Evolutionary conservation across 1,284 basidiomycete genomes (phyloP).

Genomic region (Papiliotrema flavescens): DNA sequence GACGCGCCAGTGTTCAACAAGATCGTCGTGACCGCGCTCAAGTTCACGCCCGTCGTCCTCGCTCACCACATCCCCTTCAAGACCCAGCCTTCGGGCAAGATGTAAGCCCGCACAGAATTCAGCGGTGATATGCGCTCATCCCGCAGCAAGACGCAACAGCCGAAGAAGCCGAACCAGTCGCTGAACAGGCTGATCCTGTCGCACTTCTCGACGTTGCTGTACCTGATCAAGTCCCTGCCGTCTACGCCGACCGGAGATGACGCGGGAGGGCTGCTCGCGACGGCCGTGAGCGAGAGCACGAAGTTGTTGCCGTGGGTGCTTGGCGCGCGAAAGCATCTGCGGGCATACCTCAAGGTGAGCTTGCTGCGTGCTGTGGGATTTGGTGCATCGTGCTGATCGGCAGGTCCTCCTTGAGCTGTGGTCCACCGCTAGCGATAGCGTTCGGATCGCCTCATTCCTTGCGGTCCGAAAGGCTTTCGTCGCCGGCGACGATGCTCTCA

Average conservation of each 20-base stretch:
- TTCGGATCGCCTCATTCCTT: conserved; percentile 83
- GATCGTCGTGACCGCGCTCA: conserved; percentile 78
- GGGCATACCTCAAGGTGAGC: conserved; percentile 75
- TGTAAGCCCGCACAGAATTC: conserved; percentile 55
- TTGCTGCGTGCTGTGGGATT: no score
- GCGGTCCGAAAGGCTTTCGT: conserved; percentile 77
- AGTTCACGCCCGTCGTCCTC: conserved; percentile 87
- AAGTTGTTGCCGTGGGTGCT: conserved; percentile 84
- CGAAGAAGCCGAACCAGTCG: conserved; percentile 60
- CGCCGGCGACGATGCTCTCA: conserved; percentile 72
- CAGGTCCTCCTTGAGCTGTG: conserved; percentile 78
- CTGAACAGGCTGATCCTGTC: conserved; percentile 87
- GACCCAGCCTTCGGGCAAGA: conserved; percentile 72
- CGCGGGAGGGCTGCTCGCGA: conserved; percentile 55
- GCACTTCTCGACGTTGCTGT: conserved; percentile 79
- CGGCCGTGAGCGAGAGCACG: conserved; percentile 74
- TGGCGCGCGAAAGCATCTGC: conserved; percentile 75
- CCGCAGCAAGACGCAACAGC: conserved; percentile 55
- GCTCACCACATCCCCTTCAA: conserved; percentile 85
- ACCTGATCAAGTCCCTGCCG: conserved; percentile 74
- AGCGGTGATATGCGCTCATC: neutral
- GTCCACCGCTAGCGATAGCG: conserved; percentile 74
- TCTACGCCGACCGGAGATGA: conserved; percentile 40
- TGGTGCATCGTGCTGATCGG: neutral
- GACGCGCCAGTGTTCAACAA: conserved; percentile 76